Conservation (phyloP, 2,329 filamentous ascomycete species). For the Neocucurbitaria cava region DNA sequence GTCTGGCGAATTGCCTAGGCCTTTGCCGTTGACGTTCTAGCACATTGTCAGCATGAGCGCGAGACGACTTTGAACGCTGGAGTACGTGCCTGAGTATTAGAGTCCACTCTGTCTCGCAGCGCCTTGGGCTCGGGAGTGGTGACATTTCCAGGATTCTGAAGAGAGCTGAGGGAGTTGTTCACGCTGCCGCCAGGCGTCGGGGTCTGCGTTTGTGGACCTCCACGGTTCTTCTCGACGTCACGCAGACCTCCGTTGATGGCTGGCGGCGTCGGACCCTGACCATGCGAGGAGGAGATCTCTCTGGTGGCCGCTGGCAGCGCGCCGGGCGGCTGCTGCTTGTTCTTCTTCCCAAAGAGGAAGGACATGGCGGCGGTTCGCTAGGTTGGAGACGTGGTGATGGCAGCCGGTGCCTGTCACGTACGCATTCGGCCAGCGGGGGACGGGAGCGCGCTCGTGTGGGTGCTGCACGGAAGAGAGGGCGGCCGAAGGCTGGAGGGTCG, state of each 20-base stretch:
- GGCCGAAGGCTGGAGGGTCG: constrained; percentile 17
- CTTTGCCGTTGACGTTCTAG: constrained; percentile 33
- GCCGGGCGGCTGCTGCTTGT: constrained; percentile 45
- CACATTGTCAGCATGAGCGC: constrained; percentile 18
- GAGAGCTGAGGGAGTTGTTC: constrained; percentile 70
- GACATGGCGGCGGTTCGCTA: constrained; percentile 52
- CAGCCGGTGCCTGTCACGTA: constrained; percentile 35
- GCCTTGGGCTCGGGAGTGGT: constrained; percentile 70
- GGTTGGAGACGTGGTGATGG: constrained; percentile 25
- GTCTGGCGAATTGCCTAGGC: constrained; percentile 63
- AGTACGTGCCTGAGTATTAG: constrained; percentile 60
- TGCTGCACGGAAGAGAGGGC: constrained; percentile 9
- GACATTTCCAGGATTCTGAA: constrained; percentile 63
- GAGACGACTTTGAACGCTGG: background rate
- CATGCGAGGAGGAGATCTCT: constrained; percentile 65
- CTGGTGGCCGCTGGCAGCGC: constrained; percentile 62
- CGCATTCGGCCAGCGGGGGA: constrained; percentile 38
- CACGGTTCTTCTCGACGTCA: constrained; percentile 51
- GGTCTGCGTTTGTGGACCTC: constrained; percentile 50
- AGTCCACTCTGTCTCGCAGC: constrained; percentile 63
- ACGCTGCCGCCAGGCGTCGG: constrained; percentile 78
- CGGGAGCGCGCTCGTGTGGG: constrained; percentile 14
- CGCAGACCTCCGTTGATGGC: constrained; percentile 52
- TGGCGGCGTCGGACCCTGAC: constrained; percentile 51
- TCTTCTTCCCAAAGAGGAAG: constrained; percentile 61